Conservation (phyloP, 2,329 filamentous ascomycete genomes). For the Trichoderma breve region DNA sequence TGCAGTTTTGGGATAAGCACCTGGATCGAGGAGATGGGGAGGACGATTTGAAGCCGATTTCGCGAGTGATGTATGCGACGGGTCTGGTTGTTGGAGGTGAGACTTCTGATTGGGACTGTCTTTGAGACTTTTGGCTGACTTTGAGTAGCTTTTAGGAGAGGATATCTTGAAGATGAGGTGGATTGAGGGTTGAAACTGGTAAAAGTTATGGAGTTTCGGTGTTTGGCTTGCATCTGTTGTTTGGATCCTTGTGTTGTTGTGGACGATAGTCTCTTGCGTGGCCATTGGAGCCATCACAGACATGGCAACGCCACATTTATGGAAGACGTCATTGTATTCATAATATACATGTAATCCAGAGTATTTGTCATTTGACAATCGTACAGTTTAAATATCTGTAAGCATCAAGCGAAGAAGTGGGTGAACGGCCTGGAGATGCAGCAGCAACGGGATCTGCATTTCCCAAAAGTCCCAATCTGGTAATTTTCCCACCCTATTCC, state of each 20-base stretch:
- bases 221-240: neutral
- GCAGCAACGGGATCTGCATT: neutral
- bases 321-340: neutral
- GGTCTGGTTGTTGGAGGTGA: constrained; percentile 55
- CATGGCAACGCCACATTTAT: neutral
- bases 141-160: constrained; percentile 16
- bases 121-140: neutral
- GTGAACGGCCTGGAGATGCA: neutral
- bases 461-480: constrained; percentile 1
- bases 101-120: constrained; percentile 25
- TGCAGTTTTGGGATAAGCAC: constrained; percentile 37
- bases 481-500: constrained; percentile 4
- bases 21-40: constrained; percentile 29
- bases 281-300: neutral
- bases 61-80: constrained; percentile 55
- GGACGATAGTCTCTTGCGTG: neutral
- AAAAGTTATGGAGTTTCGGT: neutral
- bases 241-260: neutral
- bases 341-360: neutral
- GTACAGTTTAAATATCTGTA: neutral
- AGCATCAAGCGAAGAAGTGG: neutral
- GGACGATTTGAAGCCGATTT: constrained; percentile 51
- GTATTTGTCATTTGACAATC: neutral
- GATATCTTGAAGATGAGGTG: neutral
- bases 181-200: neutral